Conservation (phyloP, 2,329 filamentous ascomycete species). For the Monosporascus sp. region DNA sequence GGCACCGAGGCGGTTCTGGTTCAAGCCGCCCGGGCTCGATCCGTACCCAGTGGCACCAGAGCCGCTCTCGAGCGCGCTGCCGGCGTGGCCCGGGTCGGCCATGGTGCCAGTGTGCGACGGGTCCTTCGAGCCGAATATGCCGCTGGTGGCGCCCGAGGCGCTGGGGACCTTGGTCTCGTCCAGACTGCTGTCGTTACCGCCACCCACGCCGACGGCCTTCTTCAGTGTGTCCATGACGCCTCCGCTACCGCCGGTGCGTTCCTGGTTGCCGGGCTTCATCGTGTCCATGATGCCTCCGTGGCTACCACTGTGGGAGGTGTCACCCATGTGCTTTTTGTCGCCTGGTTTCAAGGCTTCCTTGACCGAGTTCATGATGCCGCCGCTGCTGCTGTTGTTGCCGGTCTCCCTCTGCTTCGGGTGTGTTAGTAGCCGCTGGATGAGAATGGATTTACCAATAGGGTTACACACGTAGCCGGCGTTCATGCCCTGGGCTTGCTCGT, state of each 20-base stretch:
- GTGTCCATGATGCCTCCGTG: constrained; percentile 11
- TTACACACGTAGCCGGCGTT: constrained; percentile 11
- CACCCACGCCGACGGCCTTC: neutral
- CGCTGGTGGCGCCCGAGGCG: too few relatives aligned
- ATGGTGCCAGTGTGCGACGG: too few relatives aligned
- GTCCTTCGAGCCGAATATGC: too few relatives aligned
- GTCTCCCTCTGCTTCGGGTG: neutral
- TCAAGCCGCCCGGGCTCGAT: too few relatives aligned
- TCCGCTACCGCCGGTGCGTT: neutral
- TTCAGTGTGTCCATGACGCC: neutral
- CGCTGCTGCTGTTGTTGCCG: constrained; percentile 4
- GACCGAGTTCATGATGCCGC: constrained; percentile 8
- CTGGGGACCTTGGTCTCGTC: too few relatives aligned
- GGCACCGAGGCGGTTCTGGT: neutral
- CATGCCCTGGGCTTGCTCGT: constrained; percentile 12
- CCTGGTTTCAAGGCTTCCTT: constrained; percentile 13
- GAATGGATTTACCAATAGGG: neutral
- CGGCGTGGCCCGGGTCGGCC: too few relatives aligned
- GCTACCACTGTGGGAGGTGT: constrained; percentile 8
- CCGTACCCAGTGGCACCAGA: too few relatives aligned
- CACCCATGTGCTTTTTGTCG: constrained; percentile 6
- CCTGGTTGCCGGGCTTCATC: constrained; percentile 6
- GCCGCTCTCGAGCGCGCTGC: too few relatives aligned
- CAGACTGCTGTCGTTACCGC: too few relatives aligned
- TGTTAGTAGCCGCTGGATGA: neutral